A percentile compares a stretch with the other conserved stretches of the same genome.
Conservation (phyloP, 1,284 basidiomycete species). For the Ceratobasidium sp. region DNA sequence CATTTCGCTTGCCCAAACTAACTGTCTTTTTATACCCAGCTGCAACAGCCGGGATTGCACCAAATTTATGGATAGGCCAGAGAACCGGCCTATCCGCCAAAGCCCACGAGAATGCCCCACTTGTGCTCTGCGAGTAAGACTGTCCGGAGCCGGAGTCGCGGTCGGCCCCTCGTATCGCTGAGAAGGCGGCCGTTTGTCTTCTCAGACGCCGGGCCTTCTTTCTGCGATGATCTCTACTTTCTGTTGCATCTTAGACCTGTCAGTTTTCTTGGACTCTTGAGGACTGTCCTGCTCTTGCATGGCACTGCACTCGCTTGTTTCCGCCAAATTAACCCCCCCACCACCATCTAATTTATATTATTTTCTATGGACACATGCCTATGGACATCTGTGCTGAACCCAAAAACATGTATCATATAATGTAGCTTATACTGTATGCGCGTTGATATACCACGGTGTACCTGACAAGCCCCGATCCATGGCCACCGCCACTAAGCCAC, state of each 20-base stretch:
- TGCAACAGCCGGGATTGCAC: slow-evolving; percentile 14
- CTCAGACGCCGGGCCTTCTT: slow-evolving; percentile 33
- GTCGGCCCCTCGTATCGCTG: slow-evolving; percentile 25
- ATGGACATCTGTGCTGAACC: slow-evolving; percentile 23
- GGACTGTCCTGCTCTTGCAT: slow-evolving; percentile 26
- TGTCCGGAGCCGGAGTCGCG: slow-evolving; percentile 10
- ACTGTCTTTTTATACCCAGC: too few relatives aligned
- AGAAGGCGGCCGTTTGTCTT: not conserved
- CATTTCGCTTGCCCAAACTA: not conserved
- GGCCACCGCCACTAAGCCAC: slow-evolving; percentile 19
- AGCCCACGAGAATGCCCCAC: slow-evolving; percentile 36
- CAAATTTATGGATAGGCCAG: slow-evolving; percentile 29
- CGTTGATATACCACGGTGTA: not conserved
- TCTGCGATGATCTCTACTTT: not conserved
- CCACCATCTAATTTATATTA: slow-evolving; percentile 30
- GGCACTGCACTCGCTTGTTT: slow-evolving; percentile 9
- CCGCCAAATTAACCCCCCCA: not conserved
- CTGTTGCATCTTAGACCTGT: slow-evolving; percentile 2
- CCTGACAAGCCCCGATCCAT: not conserved
- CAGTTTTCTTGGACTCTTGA: slow-evolving; percentile 7
- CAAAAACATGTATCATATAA: slow-evolving; percentile 10
- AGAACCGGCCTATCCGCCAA: slow-evolving; percentile 34
- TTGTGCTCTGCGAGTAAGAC: slow-evolving; percentile 21
- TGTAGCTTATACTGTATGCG: slow-evolving; percentile 16
- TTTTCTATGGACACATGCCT: slow-evolving; percentile 35